Base-by-base conservation (phyloP, 1,284 basidiomycete species). In the Gomphus sp. region DNA sequence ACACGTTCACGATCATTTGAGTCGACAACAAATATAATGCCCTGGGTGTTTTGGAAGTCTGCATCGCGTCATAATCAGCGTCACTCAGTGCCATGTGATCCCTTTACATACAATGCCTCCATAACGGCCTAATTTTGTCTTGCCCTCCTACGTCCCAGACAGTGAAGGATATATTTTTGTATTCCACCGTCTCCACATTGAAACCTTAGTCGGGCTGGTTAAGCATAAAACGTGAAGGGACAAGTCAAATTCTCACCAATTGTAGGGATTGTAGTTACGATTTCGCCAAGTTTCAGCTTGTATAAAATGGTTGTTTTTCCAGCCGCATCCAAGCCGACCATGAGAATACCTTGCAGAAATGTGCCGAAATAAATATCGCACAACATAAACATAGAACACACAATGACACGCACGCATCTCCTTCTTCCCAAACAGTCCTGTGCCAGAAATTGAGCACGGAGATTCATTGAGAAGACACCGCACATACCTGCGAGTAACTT, bases 1-100 rank as follows among this genome's bases (percentile, higher is more conserved):
- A 99, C 91, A 91, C 97, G 96, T 77, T 99, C 97, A 76, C 97
- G 82, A 80, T 99, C 97, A 77, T 99, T 99, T 59, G 97, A 99
- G 76, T 99, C 97, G 65, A 99, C 95, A 60, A 99, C 97, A 74
- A 99, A 99, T 73, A 99, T 99, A 78, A 99, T 98, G 67, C 96
- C 97, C 79, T 99, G 97, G 53, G 97, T 99, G 81, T 99, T 99
- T 78, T 99, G 97, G 92, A 98, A 99, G 80, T 99, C 96, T 97
- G 66, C 33, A 55, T 45, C 25, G 50, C 52, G 47, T 14, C 58
- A 22, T 12, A 47, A 39, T 36, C 37, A 47, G 44, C 16, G 9
- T 22, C 18, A 58, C 18, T 16, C 25, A 9, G 28, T 37, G 39
- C 37, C 34, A 52, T 48, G 49, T 41, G 5, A 31, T 16, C 33